Base-by-base conservation (phyloP, 2,329 filamentous ascomycete species). In the Talaromyces sp. region DNA sequence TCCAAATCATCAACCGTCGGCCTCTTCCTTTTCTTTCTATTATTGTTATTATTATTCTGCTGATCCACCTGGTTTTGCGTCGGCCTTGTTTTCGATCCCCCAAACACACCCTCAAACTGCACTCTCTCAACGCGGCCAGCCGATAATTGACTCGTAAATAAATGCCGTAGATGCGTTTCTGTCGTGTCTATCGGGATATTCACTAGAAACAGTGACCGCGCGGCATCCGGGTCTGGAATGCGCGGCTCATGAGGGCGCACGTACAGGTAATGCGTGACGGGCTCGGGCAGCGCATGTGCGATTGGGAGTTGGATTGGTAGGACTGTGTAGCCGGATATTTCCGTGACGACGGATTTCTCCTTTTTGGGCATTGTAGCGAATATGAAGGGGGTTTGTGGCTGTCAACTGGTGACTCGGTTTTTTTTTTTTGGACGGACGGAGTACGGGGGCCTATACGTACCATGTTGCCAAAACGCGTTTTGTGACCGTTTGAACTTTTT, bases 171-270 rank as follows among this genome's bases (percentile, higher is more conserved):
- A 68, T 92, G 90, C 1, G 80, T 74, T 60, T 91, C 87, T 4
- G 91, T 95, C 61, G 91, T 88, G 71, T 97, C 92, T 64, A 88
- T 81, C 7, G 94, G 94, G 0, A 95, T 78, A 69, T 99, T 97
- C 64, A 92, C 89, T n/a, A 96, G 72, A 75, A 96, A 99, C 19
- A 99, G 82, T 63, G 90, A 92, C 67, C 92, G 87, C 17, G 85
- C 79, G 67, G 93, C 89, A 73, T 89, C 83, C 58, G 83, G 80
- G 8, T 88, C 89, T 14, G 90, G 86, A 46, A 90, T 83, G 76
- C 89, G 91, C 62, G 93, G 92, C 52, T 87, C 83, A 75, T 97
- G 92, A 59, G 86, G 86, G 65, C 91, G 90, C 59, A 97, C 77
- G 77, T 96, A 96, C 68, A 97, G 80, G 75, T 92, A 91, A 77